These are phyloP conservation scores for Colletotrichum coccodes DNA, from an alignment of 2,329 filamentous ascomycete genomes.

Conservation along the genomic window DNA sequence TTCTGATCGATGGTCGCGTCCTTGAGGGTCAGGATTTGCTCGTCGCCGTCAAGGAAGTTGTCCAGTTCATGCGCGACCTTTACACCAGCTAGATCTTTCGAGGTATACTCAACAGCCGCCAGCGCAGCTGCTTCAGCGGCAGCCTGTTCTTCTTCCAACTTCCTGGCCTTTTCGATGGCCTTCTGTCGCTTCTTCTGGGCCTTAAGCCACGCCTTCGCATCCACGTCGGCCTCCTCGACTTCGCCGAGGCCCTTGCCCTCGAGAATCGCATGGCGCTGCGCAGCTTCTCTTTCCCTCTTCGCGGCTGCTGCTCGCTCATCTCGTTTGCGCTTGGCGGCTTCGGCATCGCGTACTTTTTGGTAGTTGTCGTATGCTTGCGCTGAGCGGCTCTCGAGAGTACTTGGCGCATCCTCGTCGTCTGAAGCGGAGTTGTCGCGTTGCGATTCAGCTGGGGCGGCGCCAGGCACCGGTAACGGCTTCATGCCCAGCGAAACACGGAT, in stretches of 20 bases:
- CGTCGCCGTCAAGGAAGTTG: conserved; percentile 83
- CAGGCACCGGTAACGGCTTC: conserved; percentile 87
- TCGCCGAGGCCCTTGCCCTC: conserved; percentile 89
- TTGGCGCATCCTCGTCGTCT: conserved; percentile 77
- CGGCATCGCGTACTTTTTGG: conserved; percentile 72
- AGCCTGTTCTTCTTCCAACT: conserved; percentile 78
- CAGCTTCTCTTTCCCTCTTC: conserved; percentile 87
- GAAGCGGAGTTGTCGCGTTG: conserved; percentile 52
- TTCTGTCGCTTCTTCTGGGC: conserved; percentile 94
- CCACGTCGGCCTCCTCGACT: conserved; percentile 71
- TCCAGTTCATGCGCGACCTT: conserved; percentile 90
- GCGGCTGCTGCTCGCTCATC: conserved; percentile 85
- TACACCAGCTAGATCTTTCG: conserved; percentile 87
- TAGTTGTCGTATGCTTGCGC: conserved; percentile 81
- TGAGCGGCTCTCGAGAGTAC: conserved; percentile 85
- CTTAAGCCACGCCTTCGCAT: conserved; percentile 88
- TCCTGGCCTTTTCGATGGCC: conserved; percentile 83
- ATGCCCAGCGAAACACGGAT: conserved; percentile 90
- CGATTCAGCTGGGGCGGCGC: conserved; percentile 59
- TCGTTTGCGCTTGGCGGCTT: conserved; percentile 80
- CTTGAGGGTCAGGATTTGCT: conserved; percentile 94
- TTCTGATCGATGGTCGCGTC: conserved; percentile 87
- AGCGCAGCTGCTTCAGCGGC: conserved; percentile 76
- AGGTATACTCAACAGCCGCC: conserved; percentile 77
- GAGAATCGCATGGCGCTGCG: conserved; percentile 78